Evolutionary conservation across 2,329 filamentous ascomycete species (phyloP).

Genomic region (Aspergillus novoparasiticus): DNA sequence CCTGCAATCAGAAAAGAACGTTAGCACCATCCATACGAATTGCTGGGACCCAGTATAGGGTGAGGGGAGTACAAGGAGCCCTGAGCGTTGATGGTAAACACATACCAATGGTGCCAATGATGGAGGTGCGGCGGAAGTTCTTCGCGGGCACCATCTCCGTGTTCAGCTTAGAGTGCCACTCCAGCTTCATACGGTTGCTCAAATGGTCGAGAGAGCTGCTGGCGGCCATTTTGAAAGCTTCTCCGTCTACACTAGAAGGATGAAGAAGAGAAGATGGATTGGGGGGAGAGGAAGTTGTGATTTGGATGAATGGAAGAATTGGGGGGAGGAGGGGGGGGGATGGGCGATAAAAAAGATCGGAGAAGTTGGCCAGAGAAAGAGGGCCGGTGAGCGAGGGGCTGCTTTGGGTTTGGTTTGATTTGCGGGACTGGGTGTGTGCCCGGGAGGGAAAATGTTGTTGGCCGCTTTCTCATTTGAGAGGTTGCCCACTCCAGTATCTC

Average conservation of each 20-base stretch:
- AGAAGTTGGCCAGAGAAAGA: conserved; percentile 28
- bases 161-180: conserved; percentile 78
- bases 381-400: conserved; percentile 13
- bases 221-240: conserved; percentile 59
- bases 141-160: conserved; percentile 83
- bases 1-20: conserved; percentile 47
- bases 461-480: conserved; percentile 21
- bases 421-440: conserved; percentile 20
- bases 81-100: background rate
- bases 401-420: conserved; percentile 9
- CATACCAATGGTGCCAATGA: conserved; percentile 94
- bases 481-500: conserved; percentile 22
- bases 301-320: conserved; percentile 9
- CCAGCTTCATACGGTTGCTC: conserved; percentile 70
- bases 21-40: conserved; percentile 22
- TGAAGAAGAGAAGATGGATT: conserved; percentile 9
- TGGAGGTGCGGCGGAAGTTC: conserved; percentile 94
- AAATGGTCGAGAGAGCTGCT: conserved; percentile 86
- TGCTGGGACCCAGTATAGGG: conserved; percentile 4
- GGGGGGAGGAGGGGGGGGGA: conserved; percentile 10
- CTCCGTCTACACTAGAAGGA: conserved; percentile 10
- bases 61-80: background rate
- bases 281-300: conserved; percentile 7
- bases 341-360: conserved; percentile 22
- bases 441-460: conserved; percentile 42